phyloP scores from a whole-genome alignment of 2,329 filamentous ascomycete genomes.

The Capronia coronata region DNA sequence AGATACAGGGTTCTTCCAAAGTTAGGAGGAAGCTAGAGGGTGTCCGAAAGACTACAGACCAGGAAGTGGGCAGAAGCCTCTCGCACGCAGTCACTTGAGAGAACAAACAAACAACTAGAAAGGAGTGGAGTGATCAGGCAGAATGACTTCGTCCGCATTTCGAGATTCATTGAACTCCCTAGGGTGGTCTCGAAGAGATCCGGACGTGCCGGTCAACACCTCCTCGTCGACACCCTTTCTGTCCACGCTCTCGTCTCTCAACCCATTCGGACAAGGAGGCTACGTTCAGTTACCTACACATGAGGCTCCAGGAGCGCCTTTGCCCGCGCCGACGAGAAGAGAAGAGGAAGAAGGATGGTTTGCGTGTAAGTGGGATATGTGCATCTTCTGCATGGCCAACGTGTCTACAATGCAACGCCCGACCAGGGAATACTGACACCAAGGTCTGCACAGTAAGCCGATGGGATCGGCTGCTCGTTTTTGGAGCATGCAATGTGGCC shows the following conservation, averaged over 20 bases:
- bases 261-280: slow-evolving; percentile 74
- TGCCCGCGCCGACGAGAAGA: slow-evolving; percentile 74
- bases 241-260: slow-evolving; percentile 73
- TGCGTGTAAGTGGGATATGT: slow-evolving; percentile 64
- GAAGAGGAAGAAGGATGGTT: slow-evolving; percentile 97
- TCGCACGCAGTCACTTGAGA: slow-evolving; percentile 1
- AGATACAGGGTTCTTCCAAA: not conserved
- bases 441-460: slow-evolving; percentile 64
- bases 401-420: not conserved
- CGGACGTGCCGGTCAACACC: slow-evolving; percentile 67
- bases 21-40: not conserved
- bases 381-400: slow-evolving; percentile 5
- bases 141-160: slow-evolving; percentile 83
- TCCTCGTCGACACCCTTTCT: slow-evolving; percentile 62
- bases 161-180: slow-evolving; percentile 90
- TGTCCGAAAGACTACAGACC: not conserved
- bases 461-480: slow-evolving; percentile 93
- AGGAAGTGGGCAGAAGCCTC: slow-evolving; percentile 5
- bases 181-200: slow-evolving; percentile 83
- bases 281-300: slow-evolving; percentile 86
- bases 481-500: slow-evolving; percentile 82
- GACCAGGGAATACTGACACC: slow-evolving; percentile 13
- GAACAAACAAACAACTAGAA: not conserved
- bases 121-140: slow-evolving; percentile 15
- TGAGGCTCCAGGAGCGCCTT: slow-evolving; percentile 72